Base-by-base conservation (phyloP, 306 rosid genomes). In the Rubus idaeus region DNA sequence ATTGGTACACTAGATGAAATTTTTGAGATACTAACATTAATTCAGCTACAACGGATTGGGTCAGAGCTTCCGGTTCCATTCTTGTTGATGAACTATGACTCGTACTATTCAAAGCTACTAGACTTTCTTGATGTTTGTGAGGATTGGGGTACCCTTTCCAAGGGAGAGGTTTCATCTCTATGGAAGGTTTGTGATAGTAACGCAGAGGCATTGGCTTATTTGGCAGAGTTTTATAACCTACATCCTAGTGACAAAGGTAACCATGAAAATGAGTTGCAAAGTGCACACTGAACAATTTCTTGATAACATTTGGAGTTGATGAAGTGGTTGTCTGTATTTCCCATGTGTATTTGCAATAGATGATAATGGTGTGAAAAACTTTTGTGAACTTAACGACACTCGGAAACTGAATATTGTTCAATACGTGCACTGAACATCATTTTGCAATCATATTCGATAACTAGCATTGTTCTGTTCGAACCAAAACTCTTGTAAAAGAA, bases 1-100 rank as follows among this genome's bases (percentile, higher is more conserved):
- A 60, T 92, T 73, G 98, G 98, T 73, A 94, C 98, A 60, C 89
- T 94, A 8, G 98, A 92, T 71, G 98, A 94, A 76, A 30, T 92
- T 84, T 92, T 92, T 47, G 98, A 94, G 88, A 87, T 90, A 71
- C 65, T 92, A 79, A 85, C 93, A 42, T 77, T 94, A 53, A 84
- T 90, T 84, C 98, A 94, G 76, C 95, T 94, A 23, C 79, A 91
- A 63, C 76, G 98, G 76, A 92, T 94, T 18, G 98, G 98, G 51
- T 89, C 98, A 11, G 66, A 88, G 81, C 80, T 83, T 83, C 95
- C 93, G 9, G 77, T 94, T 78, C 98, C 97, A 37, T 82, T 90
- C 79, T 71, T 92, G 61, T 70, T 94, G 88, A 92, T 92, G 98
- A 94, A 94, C 82, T 94, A 94, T 17, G 93, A 92, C 55, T 89